phyloP scores from a whole-genome alignment of 2,329 filamentous ascomycete genomes.

The Penicillium sp. region DNA sequence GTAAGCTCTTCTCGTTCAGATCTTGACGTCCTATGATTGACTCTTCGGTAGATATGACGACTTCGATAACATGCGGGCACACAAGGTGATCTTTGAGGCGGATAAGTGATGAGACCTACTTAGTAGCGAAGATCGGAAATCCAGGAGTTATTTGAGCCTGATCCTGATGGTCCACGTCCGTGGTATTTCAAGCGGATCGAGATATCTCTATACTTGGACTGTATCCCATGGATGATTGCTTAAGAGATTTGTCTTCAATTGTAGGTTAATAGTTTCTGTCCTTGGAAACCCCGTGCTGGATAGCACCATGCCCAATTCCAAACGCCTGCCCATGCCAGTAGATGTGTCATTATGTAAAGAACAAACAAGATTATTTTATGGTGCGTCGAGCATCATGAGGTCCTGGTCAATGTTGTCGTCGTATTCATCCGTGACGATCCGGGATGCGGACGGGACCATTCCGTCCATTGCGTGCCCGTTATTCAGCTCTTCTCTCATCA shows the following conservation, averaged over 20 bases:
- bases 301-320: constrained; percentile 16
- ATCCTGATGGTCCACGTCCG: too few species aligned
- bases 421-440: constrained; percentile 32
- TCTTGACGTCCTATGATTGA: neutral
- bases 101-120: constrained; percentile 26
- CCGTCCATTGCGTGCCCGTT: constrained; percentile 27
- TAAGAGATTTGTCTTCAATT: neutral
- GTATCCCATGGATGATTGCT: neutral
- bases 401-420: constrained; percentile 45
- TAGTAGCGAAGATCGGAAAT: too few species aligned
- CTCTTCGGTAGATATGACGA: constrained; percentile 53
- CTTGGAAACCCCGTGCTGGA: constrained; percentile 21
- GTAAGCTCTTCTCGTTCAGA: constrained; percentile 13
- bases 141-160: too few species aligned
- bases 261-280: neutral
- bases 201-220: too few species aligned
- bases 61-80: constrained; percentile 67
- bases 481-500: constrained; percentile 53
- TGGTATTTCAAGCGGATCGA: too few species aligned
- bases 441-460: constrained; percentile 19
- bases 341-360: constrained; percentile 9
- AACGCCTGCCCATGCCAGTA: constrained; percentile 12
- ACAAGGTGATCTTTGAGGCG: constrained; percentile 66
- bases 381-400: constrained; percentile 40
- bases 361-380: constrained; percentile 18